Evolutionary conservation across 192 early-diverging fungal genomes (phyloP), one percentile per base, ranked within the genome.

Genomic region (Umbelopsis ramanniana): DNA sequence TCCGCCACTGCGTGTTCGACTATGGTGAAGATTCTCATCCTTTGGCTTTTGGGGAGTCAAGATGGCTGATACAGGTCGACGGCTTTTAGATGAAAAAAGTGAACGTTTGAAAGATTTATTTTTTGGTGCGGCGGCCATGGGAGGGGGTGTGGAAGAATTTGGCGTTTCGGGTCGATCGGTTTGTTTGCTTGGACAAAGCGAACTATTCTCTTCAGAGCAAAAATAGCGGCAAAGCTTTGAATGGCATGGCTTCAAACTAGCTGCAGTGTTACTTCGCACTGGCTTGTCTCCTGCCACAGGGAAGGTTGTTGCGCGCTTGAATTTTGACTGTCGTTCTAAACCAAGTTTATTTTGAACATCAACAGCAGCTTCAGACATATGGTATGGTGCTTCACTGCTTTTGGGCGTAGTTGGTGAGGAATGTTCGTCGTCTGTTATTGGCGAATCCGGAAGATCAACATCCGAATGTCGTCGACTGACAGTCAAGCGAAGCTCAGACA

Each of bases 121-220:
- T 17, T 63, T 63, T 0, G 29, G 57, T 37, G 33, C 17, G 15
- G 48, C 40, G 11, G 40, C 6, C 11, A n/a, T n/a, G n/a, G n/a
- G 38, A 40, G 8, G 21, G 21, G 22, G 53, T 54, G 22, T 22
- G 23, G 22, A 33, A 0, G 57, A 38, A 15, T 2, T 63, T 37
- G 57, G 15, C 26, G 57, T 19, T 35, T 63, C 26, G 33, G 15
- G 7, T 15, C 35, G 5, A 6, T 6, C 14, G 3, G 11, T 35
- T 37, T 63, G 57, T 63, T 63, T 63, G 57, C 57, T 63, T 35
- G 57, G 57, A 63, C 57, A 63, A 37, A 63, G 57, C 33, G 57
- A 63, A 37, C 57, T 35, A 63, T 63, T 63, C 17, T 63, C 57
- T 63, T 63, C 57, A 7, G 57, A 63, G 57, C 57, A 63, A 63